phyloP scores from a whole-genome alignment of 1,139 yeast species.

The Taphrina wiesneri region DNA sequence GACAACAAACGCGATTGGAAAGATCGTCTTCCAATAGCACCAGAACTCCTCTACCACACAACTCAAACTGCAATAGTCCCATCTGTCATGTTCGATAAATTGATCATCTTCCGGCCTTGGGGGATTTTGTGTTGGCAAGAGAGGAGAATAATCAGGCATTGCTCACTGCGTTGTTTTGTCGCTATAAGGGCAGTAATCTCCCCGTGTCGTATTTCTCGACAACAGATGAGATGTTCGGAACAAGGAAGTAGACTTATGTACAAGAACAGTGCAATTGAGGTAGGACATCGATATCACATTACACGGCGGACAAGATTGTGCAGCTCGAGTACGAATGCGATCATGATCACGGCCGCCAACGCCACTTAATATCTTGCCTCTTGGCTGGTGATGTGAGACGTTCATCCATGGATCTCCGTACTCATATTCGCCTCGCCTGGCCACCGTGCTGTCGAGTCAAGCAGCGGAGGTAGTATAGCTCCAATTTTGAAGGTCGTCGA shows the following conservation, averaged over 20 bases:
- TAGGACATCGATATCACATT: no score
- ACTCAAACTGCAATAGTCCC: slow-evolving; percentile 19
- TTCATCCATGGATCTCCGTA: not conserved
- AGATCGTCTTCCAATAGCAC: slow-evolving; percentile 34
- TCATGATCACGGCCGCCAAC: no score
- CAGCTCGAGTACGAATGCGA: no score
- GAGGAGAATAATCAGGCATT: slow-evolving; percentile 28
- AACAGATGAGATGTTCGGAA: no score
- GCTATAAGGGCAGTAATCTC: no score
- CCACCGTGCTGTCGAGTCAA: not conserved
- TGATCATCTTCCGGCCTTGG: slow-evolving; percentile 31
- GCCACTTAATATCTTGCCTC: not conserved
- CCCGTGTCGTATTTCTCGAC: no score
- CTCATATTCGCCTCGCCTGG: not conserved
- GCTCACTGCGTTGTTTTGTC: not conserved
- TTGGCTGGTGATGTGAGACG: not conserved
- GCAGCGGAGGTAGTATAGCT: no score
- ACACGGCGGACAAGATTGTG: no score
- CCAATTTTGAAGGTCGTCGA: no score
- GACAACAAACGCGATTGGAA: slow-evolving; percentile 25
- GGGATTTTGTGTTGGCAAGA: slow-evolving; percentile 21
- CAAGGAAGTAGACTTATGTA: no score
- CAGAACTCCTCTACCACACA: slow-evolving; percentile 31
- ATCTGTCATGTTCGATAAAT: slow-evolving; percentile 25
- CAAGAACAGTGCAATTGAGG: no score